Conservation (phyloP, 2,329 filamentous ascomycete genomes). For the Lasiodiplodia theobromae region DNA sequence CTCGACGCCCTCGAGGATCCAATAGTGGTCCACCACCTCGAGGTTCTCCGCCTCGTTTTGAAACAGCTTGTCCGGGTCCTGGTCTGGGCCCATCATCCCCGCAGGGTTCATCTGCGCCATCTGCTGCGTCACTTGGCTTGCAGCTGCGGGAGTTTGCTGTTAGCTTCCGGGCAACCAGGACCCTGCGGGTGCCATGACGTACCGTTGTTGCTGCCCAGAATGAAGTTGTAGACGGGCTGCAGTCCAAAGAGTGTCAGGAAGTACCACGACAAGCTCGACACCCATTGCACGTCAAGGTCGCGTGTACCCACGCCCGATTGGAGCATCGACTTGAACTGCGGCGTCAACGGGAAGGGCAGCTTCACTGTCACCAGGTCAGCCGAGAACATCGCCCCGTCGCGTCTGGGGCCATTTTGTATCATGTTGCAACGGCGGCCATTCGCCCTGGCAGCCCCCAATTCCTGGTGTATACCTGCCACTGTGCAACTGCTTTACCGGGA, state of each 20-base stretch:
- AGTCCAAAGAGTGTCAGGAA: conserved; percentile 96
- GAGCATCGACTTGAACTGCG: conserved; percentile 99
- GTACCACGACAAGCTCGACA: conserved; percentile 98
- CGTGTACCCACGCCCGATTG: conserved; percentile 95
- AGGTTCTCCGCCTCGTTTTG: conserved; percentile 91
- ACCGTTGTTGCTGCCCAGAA: conserved; percentile 96
- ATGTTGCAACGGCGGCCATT: neutral
- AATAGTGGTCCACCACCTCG: conserved; percentile 92
- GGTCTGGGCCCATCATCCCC: conserved; percentile 88
- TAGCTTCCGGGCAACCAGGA: conserved; percentile 22
- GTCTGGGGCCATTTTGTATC: neutral
- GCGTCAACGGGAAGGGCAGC: conserved; percentile 94
- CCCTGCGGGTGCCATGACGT: conserved; percentile 46
- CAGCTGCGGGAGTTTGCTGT: conserved; percentile 63
- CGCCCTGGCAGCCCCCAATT: neutral
- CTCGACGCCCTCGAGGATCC: conserved; percentile 87
- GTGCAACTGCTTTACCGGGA: neutral
- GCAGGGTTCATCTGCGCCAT: conserved; percentile 78
- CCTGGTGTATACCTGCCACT: neutral
- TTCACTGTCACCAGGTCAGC: conserved; percentile 69
- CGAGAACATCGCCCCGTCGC: neutral
- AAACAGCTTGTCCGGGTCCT: conserved; percentile 96
- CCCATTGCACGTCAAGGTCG: conserved; percentile 97
- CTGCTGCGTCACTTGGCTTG: conserved; percentile 87
- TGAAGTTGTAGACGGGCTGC: conserved; percentile 96